phyloP scores from a whole-genome alignment of 495 filamentous ascomycete species.

The Paragyromitra xinjiangensis region DNA sequence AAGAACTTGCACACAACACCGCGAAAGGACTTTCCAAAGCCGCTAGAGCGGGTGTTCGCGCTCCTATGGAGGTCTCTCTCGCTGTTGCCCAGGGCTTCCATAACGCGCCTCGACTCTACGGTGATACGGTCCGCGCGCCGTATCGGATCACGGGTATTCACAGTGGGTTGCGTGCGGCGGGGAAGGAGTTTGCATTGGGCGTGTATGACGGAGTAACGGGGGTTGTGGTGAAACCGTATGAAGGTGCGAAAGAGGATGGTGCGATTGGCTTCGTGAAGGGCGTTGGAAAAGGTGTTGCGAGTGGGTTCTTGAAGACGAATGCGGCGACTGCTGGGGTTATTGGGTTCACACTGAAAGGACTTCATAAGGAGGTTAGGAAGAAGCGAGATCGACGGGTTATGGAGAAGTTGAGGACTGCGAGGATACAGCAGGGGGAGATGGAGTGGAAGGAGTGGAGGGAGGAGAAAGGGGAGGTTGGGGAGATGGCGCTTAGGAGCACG shows the following conservation, averaged over 20 bases:
- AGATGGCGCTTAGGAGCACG: slow-evolving; percentile 55
- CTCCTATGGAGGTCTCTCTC: slow-evolving; percentile 73
- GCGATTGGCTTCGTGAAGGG: slow-evolving; percentile 71
- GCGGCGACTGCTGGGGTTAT: slow-evolving; percentile 70
- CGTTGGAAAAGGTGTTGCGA: slow-evolving; percentile 76
- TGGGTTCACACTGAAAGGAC: slow-evolving; percentile 73
- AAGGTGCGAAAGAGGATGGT: slow-evolving; percentile 69
- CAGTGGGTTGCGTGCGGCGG: slow-evolving; percentile 72
- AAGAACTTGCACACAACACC: slow-evolving; percentile 55
- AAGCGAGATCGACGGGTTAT: slow-evolving; percentile 58
- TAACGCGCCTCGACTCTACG: slow-evolving; percentile 81
- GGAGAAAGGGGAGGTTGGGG: slow-evolving; percentile 23
- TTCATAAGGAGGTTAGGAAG: slow-evolving; percentile 66
- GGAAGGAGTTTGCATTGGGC: slow-evolving; percentile 73
- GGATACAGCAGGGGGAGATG: slow-evolving; percentile 51
- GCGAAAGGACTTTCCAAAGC: slow-evolving; percentile 49
- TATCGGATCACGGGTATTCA: slow-evolving; percentile 72
- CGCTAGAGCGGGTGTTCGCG: slow-evolving; percentile 52
- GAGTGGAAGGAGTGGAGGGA: slow-evolving; percentile 46
- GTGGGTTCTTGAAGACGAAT: slow-evolving; percentile 75
- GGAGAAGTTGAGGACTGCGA: slow-evolving; percentile 38
- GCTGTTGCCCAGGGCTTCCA: slow-evolving; percentile 83
- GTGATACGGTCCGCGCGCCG: slow-evolving; percentile 67
- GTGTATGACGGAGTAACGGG: slow-evolving; percentile 79
- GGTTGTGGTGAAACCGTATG: slow-evolving; percentile 71